phyloP scores from a whole-genome alignment of 306 rosid genomes.

The Mucuna pruriens region DNA sequence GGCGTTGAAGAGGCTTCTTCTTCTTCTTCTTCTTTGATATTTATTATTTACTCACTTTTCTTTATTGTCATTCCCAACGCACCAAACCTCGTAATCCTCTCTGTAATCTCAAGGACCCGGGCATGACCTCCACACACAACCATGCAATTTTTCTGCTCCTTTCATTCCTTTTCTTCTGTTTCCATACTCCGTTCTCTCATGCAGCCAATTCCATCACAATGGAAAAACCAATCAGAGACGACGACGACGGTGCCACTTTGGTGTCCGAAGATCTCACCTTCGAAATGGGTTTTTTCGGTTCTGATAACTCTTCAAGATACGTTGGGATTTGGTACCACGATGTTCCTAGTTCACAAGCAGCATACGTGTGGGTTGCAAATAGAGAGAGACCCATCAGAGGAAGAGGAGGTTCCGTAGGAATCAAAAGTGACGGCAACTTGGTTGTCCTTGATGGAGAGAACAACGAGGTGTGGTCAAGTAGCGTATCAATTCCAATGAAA shows the following conservation, averaged over 20 bases:
- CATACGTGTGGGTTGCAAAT: slow-evolving; percentile 68
- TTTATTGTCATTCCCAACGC: not conserved
- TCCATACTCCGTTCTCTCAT: slow-evolving; percentile 47
- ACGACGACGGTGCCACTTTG: slow-evolving; percentile 32
- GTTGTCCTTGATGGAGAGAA: slow-evolving; percentile 47
- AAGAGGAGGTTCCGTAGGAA: slow-evolving; percentile 44
- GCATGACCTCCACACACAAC: not conserved
- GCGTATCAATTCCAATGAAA: slow-evolving; percentile 6
- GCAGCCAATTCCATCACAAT: slow-evolving; percentile 53
- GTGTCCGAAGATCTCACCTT: slow-evolving; percentile 42
- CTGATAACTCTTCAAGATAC: slow-evolving; percentile 43
- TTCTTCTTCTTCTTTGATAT: not conserved
- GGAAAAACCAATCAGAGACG: slow-evolving; percentile 31
- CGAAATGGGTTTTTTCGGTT: slow-evolving; percentile 69
- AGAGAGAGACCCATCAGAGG: slow-evolving; percentile 52
- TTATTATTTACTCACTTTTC: not conserved
- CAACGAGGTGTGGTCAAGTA: slow-evolving; percentile 51
- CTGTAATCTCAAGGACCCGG: slow-evolving; percentile 36
- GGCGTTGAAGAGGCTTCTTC: slow-evolving; percentile 5
- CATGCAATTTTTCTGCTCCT: not conserved
- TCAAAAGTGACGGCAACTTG: slow-evolving; percentile 53
- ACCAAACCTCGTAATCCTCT: not conserved
- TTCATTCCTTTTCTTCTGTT: slow-evolving; percentile 34
- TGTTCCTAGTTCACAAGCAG: not conserved
- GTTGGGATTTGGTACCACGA: slow-evolving; percentile 69